Conservation (phyloP, 805 yeast genomes). For the Monosporozyma solicola region DNA sequence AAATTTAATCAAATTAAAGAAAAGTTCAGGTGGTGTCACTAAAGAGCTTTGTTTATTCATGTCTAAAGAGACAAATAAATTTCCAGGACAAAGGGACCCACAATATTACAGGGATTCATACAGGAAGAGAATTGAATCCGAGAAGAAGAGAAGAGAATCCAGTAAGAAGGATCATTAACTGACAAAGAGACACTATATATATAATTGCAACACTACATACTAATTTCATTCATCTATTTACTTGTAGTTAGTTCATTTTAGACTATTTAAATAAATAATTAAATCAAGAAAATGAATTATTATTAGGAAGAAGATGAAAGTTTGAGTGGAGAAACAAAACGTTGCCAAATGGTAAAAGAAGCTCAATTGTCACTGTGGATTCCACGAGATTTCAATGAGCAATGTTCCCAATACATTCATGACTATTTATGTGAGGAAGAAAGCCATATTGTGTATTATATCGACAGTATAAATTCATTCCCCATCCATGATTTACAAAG, state of each 20-base stretch:
- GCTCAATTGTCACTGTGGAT: background rate
- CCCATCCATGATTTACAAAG: constrained; percentile 21
- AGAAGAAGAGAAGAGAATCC: background rate
- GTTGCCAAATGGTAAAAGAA: background rate
- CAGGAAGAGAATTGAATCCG: background rate
- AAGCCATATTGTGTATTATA: constrained; percentile 13
- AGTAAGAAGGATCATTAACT: no score
- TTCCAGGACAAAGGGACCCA: constrained; percentile 22
- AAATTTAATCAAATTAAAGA: constrained; percentile 47
- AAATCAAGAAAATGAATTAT: no score
- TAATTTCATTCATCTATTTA: no score
- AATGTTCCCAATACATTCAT: background rate
- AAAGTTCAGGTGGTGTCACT: constrained; percentile 70
- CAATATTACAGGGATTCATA: background rate
- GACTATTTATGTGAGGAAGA: background rate
- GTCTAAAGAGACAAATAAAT: constrained; percentile 31
- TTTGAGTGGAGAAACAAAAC: no score
- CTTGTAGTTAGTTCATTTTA: no score
- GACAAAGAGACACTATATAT: no score
- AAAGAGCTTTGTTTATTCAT: constrained; percentile 69
- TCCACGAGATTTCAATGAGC: background rate
- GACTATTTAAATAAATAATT: no score
- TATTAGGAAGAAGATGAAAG: no score
- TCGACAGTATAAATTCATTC: constrained; percentile 27
- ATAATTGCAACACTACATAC: no score